Base-by-base conservation (phyloP, 2,329 filamentous ascomycete species). In the Aspergillus fischeri region DNA sequence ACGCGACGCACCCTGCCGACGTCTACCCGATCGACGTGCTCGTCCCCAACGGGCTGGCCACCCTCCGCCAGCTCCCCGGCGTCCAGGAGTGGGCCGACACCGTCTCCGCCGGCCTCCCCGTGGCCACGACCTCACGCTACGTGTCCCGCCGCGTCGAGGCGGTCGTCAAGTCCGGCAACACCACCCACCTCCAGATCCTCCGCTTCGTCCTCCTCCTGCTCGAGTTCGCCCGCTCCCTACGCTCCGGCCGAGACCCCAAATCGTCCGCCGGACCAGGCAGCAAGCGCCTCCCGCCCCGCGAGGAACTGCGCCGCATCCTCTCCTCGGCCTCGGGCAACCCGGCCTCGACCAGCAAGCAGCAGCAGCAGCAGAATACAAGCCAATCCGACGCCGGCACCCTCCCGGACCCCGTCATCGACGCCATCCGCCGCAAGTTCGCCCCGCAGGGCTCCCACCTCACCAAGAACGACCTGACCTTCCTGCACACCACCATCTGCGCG, bases 401-500 rank as follows among this genome's bases (percentile, higher is more conserved):
- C 27, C 70, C 75, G 0, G 74, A 76, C 53, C 64, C 72, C 1
- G 68, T 78, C 51, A 68, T 78, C 53, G 74, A 75, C 52, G 66
- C 72, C 14, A 63, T 78, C 35, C 71, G 77, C 50, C 69, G 73
- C 58, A 73, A 73, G 49, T 78, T 77, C 67, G 75, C 73, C 2
- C 75, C 77, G 0, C 67, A 67, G 42, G 69, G 71, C 45, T 63
- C 67, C 24, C 59, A 65, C 42, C 67, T 78, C 52, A 70, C 68
- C 38, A 71, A 71, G 50, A 70, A 73, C 55, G 74, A 77, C 54
- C 62, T 76, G 50, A 78, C 75, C 1, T 65, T 78, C 51, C 67
- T 80, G 11, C 72, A 76, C 59, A 77, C 77, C 29, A 77, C 77
- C 38, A 76, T 79, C 63, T 78, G 77, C 59, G 77, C 77, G 0